Conservation (phyloP, 176 grass and related monocot genomes). For the Hordeum marinum region DNA sequence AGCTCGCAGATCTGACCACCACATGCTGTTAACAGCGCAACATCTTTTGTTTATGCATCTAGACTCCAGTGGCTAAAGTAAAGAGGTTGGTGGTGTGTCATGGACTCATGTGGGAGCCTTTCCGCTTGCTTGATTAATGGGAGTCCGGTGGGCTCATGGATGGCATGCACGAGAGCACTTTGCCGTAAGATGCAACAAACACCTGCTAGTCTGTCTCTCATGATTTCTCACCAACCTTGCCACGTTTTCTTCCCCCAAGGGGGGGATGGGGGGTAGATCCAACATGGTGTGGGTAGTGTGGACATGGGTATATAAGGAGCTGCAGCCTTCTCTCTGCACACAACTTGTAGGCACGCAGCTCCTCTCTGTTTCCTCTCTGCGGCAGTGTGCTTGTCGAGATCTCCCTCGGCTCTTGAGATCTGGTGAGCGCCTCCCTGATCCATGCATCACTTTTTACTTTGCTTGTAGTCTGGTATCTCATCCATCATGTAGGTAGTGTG, state of each 20-base stretch:
- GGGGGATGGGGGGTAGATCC: neutral
- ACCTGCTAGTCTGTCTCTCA: neutral
- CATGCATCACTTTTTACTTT: neutral
- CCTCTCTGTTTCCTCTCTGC: neutral
- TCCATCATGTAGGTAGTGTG: neutral
- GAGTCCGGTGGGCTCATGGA: conserved; percentile 3
- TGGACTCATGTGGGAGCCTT: neutral
- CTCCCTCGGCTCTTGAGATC: neutral
- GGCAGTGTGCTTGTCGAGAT: neutral
- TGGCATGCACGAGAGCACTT: conserved; percentile 12
- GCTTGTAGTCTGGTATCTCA: neutral
- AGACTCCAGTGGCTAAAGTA: neutral
- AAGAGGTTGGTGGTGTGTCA: conserved; percentile 15
- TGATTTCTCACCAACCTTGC: conserved; percentile 11
- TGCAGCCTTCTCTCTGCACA: neutral
- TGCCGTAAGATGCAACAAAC: conserved; percentile 14
- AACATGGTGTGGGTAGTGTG: neutral
- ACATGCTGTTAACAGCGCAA: conserved; percentile 1
- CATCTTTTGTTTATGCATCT: conserved; percentile 17
- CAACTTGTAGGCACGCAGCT: neutral
- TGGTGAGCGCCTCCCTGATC: neutral
- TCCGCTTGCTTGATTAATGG: conserved; percentile 11
- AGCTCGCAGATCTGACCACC: neutral
- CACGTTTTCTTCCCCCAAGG: neutral
- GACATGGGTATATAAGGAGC: conserved; percentile 1